Conservation (phyloP, 345 rosid species). For the Passiflora organensis region DNA sequence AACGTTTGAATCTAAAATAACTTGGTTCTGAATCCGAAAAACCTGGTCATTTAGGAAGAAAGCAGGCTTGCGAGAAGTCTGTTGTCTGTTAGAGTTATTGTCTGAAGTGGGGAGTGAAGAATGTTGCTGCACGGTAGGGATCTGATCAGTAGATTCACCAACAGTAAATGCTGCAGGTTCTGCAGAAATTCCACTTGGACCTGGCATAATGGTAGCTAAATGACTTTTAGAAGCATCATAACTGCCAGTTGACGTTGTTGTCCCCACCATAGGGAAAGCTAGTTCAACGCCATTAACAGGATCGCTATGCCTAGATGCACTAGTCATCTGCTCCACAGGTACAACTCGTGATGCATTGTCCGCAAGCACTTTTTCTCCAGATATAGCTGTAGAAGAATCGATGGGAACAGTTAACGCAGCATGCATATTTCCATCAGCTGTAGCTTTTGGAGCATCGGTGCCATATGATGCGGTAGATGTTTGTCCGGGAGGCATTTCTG, state of each 20-base stretch:
- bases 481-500: conserved; percentile 13
- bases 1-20: background rate
- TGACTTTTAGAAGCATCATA: conserved; percentile 1
- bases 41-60: conserved; percentile 38
- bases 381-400: conserved; percentile 13
- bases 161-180: conserved; percentile 7
- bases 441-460: conserved; percentile 13
- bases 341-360: conserved; percentile 11
- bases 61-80: conserved; percentile 15
- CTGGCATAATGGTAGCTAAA: conserved; percentile 23
- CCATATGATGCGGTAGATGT: conserved; percentile 7
- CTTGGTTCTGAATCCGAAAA: conserved; percentile 1
- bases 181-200: conserved; percentile 21
- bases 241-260: conserved; percentile 6
- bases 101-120: conserved; percentile 14
- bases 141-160: conserved; percentile 6
- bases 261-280: conserved; percentile 2
- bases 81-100: conserved; percentile 16
- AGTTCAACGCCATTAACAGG: conserved; percentile 3
- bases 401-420: conserved; percentile 12
- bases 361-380: conserved; percentile 16
- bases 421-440: conserved; percentile 16
- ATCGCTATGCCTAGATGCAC: conserved; percentile 3
- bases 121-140: conserved; percentile 17
- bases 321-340: conserved; percentile 15